Conservation (phyloP, 371 early-diverging fungal genomes). For the Actinomortierella ambigua region DNA sequence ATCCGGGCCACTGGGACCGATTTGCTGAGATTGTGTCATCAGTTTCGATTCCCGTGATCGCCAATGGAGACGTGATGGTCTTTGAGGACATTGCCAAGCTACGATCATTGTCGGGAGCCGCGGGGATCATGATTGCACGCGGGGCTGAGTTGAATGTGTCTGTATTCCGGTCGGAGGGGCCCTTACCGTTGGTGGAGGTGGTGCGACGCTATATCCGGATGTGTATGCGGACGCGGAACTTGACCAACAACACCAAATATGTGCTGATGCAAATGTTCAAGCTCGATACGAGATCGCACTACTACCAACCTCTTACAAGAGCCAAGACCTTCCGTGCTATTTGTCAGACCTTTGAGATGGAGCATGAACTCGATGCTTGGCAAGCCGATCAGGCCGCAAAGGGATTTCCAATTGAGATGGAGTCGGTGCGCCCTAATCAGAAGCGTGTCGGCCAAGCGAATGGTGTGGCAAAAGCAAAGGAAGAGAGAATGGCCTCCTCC, state of each 20-base stretch:
- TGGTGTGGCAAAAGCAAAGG: no score
- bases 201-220: conserved; percentile 70
- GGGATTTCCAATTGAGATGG: conserved; percentile 31
- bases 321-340: conserved; percentile 58
- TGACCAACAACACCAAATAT: conserved; percentile 89
- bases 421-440: no score
- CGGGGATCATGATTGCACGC: conserved; percentile 90
- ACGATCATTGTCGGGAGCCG: conserved; percentile 55
- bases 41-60: conserved; percentile 81
- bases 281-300: conserved; percentile 54
- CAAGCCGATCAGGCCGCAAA: conserved; percentile 17
- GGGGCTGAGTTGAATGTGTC: conserved; percentile 86
- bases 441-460: no score
- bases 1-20: conserved; percentile 88
- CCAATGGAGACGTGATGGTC: conserved; percentile 89
- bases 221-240: conserved; percentile 64
- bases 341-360: conserved; percentile 44
- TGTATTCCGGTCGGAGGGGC: conserved; percentile 75
- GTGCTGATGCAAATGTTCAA: conserved; percentile 84
- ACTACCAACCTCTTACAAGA: conserved; percentile 52
- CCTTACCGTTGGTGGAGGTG: conserved; percentile 55
- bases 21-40: conserved; percentile 71
- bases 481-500: no score
- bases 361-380: conserved; percentile 33
- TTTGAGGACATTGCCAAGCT: conserved; percentile 65